These are phyloP conservation scores for Sugiyamaella pinicola DNA, from an alignment of 1,139 yeast species.

Conservation along the genomic window DNA sequence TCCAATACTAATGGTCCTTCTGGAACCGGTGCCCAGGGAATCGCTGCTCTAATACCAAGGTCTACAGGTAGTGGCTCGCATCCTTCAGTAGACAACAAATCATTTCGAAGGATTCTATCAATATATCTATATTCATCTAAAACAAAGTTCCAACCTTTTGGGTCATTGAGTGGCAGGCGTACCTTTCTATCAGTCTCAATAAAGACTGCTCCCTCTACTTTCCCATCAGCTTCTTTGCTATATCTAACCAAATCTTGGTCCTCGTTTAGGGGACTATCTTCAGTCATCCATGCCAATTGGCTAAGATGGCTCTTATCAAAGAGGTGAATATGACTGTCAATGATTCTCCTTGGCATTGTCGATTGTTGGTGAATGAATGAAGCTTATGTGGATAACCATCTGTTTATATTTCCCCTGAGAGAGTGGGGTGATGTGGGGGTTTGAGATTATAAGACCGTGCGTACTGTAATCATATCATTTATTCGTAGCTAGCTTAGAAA, in stretches of 20 bases:
- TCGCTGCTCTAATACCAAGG: constrained; percentile 21
- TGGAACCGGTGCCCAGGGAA: constrained; percentile 29
- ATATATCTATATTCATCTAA: constrained; percentile 38
- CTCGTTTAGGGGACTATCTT: constrained; percentile 31
- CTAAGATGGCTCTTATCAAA: constrained; percentile 34
- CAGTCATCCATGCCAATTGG: constrained; percentile 42
- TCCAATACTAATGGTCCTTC: constrained; percentile 25
- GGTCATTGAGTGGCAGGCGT: constrained; percentile 19
- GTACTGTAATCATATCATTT: too few relatives aligned
- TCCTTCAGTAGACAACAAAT: constrained; percentile 1
- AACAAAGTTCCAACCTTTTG: constrained; percentile 33
- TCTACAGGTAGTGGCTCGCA: neutral
- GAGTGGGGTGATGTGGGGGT: neutral
- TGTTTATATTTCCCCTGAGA: neutral
- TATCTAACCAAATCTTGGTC: constrained; percentile 36
- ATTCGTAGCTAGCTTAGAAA: too few relatives aligned
- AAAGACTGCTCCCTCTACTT: constrained; percentile 36
- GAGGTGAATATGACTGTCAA: constrained; percentile 45
- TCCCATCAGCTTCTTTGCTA: constrained; percentile 16
- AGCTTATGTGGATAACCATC: neutral
- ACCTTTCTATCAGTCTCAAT: constrained; percentile 41
- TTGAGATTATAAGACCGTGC: too few relatives aligned
- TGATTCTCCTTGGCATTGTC: constrained; percentile 12
- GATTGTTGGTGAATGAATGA: neutral
- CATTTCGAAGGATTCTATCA: constrained; percentile 26